A percentile compares a stretch with the other conserved stretches of the same genome.
Conservation (phyloP, 768 basidiomycete species). For the Mycena floridula region DNA sequence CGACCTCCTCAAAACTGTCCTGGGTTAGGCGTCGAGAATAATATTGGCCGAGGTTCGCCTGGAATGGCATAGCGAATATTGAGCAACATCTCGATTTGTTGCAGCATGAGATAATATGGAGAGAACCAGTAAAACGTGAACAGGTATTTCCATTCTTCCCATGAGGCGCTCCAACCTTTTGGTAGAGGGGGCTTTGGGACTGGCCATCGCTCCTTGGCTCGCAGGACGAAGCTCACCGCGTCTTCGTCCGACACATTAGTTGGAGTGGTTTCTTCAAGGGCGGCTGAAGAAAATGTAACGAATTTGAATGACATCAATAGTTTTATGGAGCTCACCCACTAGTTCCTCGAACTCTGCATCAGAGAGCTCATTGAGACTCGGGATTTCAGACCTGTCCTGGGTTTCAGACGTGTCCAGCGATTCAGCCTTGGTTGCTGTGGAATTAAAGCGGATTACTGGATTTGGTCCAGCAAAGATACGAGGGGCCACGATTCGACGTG, state of each 20-base stretch:
- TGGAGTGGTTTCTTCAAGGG: neutral
- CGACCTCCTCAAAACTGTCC: neutral
- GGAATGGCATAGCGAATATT: conserved; percentile 24
- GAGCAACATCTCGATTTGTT: conserved; percentile 29
- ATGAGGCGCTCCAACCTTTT: conserved; percentile 23
- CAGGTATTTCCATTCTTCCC: conserved; percentile 22
- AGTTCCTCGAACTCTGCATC: too few relatives aligned
- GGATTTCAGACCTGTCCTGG: too few relatives aligned
- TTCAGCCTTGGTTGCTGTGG: too few relatives aligned
- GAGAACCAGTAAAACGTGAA: conserved; percentile 26
- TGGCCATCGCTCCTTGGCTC: conserved; percentile 20
- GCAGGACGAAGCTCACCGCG: neutral
- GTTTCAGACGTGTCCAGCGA: too few relatives aligned
- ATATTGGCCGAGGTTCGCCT: conserved; percentile 25
- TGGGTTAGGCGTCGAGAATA: conserved; percentile 17
- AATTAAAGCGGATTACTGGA: too few relatives aligned
- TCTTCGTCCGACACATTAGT: neutral
- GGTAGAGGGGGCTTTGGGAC: conserved; percentile 17
- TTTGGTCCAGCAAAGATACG: too few relatives aligned
- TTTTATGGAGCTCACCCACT: too few relatives aligned
- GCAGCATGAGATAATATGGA: conserved; percentile 29
- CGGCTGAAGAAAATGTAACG: too few relatives aligned
- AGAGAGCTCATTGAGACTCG: too few relatives aligned
- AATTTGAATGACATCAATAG: too few relatives aligned
- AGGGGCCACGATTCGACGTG: too few relatives aligned